Evolutionary conservation across 148 eudicot genomes (phyloP).

Genomic region (Fallopia convolvulus): DNA sequence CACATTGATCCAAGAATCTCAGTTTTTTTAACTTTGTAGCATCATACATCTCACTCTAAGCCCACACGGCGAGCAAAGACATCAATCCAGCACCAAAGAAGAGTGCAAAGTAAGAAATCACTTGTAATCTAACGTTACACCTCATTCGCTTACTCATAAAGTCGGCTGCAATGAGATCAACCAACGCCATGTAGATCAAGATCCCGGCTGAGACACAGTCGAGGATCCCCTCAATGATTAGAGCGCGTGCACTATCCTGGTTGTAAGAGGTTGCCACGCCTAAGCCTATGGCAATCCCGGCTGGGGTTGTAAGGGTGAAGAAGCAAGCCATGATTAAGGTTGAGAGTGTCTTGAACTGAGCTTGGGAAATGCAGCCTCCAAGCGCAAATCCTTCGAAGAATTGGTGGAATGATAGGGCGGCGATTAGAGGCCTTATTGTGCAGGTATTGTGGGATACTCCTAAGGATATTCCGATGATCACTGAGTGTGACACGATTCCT

Average conservation of each 20-base stretch:
- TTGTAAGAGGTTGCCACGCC: conserved; percentile 25
- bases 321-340: conserved; percentile 26
- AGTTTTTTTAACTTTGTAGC: background rate
- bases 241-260: conserved; percentile 25
- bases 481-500: conserved; percentile 34
- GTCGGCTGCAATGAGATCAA: conserved; percentile 31
- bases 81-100: conserved; percentile 17
- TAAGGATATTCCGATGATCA: conserved; percentile 29
- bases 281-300: conserved; percentile 28
- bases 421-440: conserved; percentile 28
- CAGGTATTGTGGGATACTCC: conserved; percentile 20
- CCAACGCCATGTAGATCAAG: conserved; percentile 35
- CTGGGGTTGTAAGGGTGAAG: conserved; percentile 36
- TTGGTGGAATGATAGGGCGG: conserved; percentile 35
- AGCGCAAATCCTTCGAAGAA: conserved; percentile 37
- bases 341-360: conserved; percentile 22
- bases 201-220: conserved; percentile 30
- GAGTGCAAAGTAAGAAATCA: conserved; percentile 3
- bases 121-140: conserved; percentile 16
- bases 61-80: conserved; percentile 11
- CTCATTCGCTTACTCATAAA: conserved; percentile 31
- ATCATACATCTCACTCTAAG: background rate
- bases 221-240: conserved; percentile 30
- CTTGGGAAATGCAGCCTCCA: conserved; percentile 38
- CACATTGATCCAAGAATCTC: background rate